phyloP scores from a whole-genome alignment of 2,329 filamentous ascomycete species.

The Calonectria multiphialidica region DNA sequence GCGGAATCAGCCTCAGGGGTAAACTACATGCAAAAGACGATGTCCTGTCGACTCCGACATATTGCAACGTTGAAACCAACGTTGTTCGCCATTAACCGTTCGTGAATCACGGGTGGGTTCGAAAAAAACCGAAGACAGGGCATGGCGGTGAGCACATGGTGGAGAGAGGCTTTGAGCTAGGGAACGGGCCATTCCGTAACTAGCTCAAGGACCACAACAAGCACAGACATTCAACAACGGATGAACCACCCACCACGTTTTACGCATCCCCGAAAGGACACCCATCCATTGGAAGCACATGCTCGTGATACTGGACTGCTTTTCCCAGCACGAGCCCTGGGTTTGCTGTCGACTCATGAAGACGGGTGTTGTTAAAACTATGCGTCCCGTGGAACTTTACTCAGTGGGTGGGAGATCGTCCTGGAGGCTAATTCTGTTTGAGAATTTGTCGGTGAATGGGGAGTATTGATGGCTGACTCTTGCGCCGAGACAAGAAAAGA shows the following conservation, averaged over 20 bases:
- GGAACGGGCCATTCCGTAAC: conserved; percentile 31
- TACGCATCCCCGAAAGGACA: not conserved
- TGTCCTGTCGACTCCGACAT: not conserved
- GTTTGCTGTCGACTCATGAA: not conserved
- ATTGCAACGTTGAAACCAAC: not conserved
- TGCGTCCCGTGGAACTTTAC: not conserved
- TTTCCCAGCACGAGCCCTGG: conserved; percentile 12
- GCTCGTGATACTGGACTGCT: conserved; percentile 7
- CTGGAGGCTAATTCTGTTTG: not conserved
- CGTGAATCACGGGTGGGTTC: not conserved
- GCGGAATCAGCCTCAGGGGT: not conserved
- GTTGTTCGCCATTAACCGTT: not conserved
- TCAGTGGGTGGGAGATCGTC: not conserved
- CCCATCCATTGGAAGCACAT: not conserved
- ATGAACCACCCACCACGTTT: not conserved
- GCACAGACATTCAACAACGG: conserved; percentile 8
- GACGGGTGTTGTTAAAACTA: not conserved
- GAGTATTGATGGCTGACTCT: not conserved
- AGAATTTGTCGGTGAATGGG: not conserved
- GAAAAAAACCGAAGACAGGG: conserved; percentile 7
- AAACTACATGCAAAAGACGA: not conserved
- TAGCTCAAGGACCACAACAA: conserved; percentile 18
- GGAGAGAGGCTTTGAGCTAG: conserved; percentile 20
- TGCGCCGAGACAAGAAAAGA: not conserved
- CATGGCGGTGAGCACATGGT: conserved; percentile 29